A percentile compares a stretch with the other conserved stretches of the same genome.
These are phyloP conservation scores for Emergomyces africanus DNA, from an alignment of 2,329 filamentous ascomycete species.

Conservation along the genomic window DNA sequence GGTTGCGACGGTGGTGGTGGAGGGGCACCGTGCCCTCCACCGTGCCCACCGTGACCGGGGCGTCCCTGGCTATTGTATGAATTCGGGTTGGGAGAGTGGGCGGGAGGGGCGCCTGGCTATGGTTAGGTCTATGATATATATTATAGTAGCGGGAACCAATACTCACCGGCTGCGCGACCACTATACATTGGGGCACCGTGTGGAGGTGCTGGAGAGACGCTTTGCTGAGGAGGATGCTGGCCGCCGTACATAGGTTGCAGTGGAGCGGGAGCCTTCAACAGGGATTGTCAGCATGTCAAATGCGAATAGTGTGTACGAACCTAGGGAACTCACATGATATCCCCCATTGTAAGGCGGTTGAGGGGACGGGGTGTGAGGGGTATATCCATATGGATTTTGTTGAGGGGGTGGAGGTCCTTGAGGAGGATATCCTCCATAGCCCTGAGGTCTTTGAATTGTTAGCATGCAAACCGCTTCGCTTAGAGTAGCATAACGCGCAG, in stretches of 20 bases:
- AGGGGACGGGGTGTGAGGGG: constrained; percentile 31
- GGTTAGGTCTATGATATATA: background rate
- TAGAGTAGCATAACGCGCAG: background rate
- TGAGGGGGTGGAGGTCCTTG: constrained; percentile 24
- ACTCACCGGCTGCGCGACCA: constrained; percentile 26
- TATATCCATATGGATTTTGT: constrained; percentile 26
- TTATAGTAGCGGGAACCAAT: background rate
- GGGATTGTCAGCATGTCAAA: background rate
- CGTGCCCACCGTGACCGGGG: background rate
- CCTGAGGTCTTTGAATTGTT: constrained; percentile 3
- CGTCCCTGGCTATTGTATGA: constrained; percentile 31
- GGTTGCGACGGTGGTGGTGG: constrained; percentile 53
- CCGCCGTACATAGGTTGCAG: constrained; percentile 13
- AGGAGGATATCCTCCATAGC: constrained; percentile 6
- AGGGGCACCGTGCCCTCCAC: constrained; percentile 37
- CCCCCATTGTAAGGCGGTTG: constrained; percentile 21
- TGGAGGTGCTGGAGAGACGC: constrained; percentile 22
- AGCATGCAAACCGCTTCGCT: background rate
- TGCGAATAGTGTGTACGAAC: background rate
- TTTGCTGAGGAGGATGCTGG: constrained; percentile 19
- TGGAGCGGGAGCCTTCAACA: background rate
- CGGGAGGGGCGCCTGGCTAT: constrained; percentile 8
- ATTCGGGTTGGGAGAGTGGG: constrained; percentile 35
- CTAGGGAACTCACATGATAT: constrained; percentile 24
- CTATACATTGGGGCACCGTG: constrained; percentile 27